These are phyloP conservation scores for Mortierella claussenii DNA, from an alignment of 192 early-diverging fungal genomes.

Conservation along the genomic window DNA sequence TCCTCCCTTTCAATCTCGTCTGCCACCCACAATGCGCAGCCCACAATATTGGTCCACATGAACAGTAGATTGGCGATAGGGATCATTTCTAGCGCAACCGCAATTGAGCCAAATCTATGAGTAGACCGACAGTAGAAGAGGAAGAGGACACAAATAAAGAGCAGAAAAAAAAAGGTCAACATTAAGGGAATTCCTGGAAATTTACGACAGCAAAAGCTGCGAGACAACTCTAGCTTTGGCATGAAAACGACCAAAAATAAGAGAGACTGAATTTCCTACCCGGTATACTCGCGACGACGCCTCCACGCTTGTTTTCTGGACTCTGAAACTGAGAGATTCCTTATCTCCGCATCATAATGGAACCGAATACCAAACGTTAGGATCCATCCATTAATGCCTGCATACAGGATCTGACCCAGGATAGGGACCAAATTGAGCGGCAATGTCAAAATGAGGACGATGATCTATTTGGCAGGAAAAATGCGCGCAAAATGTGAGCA, in stretches of 20 bases:
- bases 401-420: conserved; percentile 63
- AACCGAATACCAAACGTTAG: conserved; percentile 56
- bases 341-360: conserved; percentile 65
- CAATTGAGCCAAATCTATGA: conserved; percentile 60
- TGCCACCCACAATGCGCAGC: conserved; percentile 49
- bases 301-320: conserved; percentile 61
- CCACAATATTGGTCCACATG: conserved; percentile 77
- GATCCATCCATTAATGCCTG: conserved; percentile 61
- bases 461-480: conserved; percentile 44
- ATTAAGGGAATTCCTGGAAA: too few species aligned
- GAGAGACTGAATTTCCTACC: conserved; percentile 10
- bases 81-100: conserved; percentile 67
- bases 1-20: conserved; percentile 45
- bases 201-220: too few species aligned
- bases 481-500: background rate
- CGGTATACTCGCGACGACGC: conserved; percentile 37
- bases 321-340: conserved; percentile 50
- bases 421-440: conserved; percentile 70
- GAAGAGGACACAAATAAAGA: background rate
- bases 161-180: conserved; percentile 4
- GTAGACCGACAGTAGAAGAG: too few species aligned
- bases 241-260: too few species aligned
- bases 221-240: too few species aligned
- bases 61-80: conserved; percentile 72
- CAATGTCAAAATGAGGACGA: conserved; percentile 65